phyloP scores from a whole-genome alignment of 2,329 filamentous ascomycete genomes.

The Colletotrichum somersetense region DNA sequence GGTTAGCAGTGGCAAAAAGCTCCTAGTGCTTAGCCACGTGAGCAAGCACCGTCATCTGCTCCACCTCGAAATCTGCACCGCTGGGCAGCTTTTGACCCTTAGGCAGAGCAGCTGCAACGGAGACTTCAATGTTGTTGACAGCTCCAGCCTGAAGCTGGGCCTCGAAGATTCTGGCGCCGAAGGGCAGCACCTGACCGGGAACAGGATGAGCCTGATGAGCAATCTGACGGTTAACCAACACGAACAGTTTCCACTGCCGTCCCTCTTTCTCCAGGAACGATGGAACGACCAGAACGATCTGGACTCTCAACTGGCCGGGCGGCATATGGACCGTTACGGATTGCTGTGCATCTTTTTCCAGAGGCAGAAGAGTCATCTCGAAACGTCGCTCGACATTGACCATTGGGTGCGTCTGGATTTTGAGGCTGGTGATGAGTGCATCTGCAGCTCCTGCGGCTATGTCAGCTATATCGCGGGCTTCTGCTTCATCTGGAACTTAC shows the following conservation, averaged over 20 bases:
- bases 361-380: conserved; percentile 73
- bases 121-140: conserved; percentile 82
- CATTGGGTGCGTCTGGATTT: conserved; percentile 75
- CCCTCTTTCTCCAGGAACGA: conserved; percentile 68
- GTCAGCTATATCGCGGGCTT: conserved; percentile 43
- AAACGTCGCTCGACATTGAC: conserved; percentile 73
- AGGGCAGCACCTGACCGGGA: conserved; percentile 66
- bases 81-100: conserved; percentile 68
- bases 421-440: conserved; percentile 76
- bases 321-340: conserved; percentile 80
- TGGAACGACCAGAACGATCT: conserved; percentile 76
- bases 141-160: conserved; percentile 74
- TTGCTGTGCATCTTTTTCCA: conserved; percentile 75
- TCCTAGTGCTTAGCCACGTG: conserved; percentile 70
- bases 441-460: conserved; percentile 61
- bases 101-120: conserved; percentile 79
- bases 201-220: conserved; percentile 64
- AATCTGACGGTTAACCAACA: conserved; percentile 75
- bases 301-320: conserved; percentile 75
- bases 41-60: conserved; percentile 81
- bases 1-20: conserved; percentile 10
- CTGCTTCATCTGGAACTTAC: conserved; percentile 46
- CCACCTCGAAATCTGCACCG: conserved; percentile 77
- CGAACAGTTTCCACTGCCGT: conserved; percentile 82
- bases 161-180: conserved; percentile 79